Base-by-base conservation (phyloP, 768 basidiomycete species). In the Fistulinella prunicolor region DNA sequence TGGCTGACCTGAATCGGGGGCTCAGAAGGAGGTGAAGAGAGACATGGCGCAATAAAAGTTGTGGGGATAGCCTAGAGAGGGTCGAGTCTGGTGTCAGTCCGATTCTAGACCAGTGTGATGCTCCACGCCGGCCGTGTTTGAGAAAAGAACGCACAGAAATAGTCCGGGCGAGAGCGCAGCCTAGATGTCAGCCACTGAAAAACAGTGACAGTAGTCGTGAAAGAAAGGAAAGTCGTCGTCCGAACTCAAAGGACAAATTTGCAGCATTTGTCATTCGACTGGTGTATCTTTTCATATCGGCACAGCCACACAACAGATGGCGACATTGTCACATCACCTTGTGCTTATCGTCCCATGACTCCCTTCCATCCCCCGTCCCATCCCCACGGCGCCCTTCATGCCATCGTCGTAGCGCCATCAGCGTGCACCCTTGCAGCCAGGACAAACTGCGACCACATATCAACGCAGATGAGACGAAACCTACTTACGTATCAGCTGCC, bases 191-290 rank as follows among this genome's bases (percentile, higher is more conserved):
- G n/a, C n/a, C n/a, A n/a, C 26, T 28, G 30, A 32, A 32, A 8
- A 32, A 32, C 26, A 12, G 13, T 7, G 30, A 32, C 7, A 14
- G 4, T 4, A 14, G 59, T 60, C 57, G 57, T 56, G 26, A 60
- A 38, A 0, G 50, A 59, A 56, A 0, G 57, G 56, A 52, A 28
- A 7, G 35, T 51, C 44, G 58, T 46, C 52, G 59, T 55, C 51
- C 24, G 44, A 22, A 48, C 45, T 49, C 48, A 53, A 50, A 44
- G 44, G 41, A 42, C 22, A 62, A 60, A 56, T 60, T 56, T 56
- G 26, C 3, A 16, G 28, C 21, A 60, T 60, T 60, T 62, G 59
- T 62, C 53, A 55, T 61, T 53, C 56, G 30, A 43, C 28, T 10
- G 26, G 13, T 12, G 30, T 12, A n/a, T n/a, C n/a, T n/a, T 12